Percentiles rank a stretch among this genome's conserved stretches.
These are phyloP conservation scores for Aschersonia sp. DNA, from an alignment of 2,329 filamentous ascomycete species.

Conservation along the genomic window DNA sequence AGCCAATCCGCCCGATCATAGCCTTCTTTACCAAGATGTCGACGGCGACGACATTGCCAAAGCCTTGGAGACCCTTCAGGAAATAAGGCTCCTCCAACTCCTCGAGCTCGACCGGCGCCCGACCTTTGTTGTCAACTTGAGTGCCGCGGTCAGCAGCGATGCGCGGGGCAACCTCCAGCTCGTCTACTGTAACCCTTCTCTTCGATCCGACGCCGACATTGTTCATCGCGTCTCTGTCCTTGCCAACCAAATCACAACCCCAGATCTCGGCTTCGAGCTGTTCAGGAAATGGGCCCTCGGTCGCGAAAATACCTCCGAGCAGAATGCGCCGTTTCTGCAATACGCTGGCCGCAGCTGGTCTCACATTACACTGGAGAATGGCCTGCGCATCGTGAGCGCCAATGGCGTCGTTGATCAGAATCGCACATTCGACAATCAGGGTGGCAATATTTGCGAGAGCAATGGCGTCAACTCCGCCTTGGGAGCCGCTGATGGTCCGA, in stretches of 20 bases:
- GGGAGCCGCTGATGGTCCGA: background rate
- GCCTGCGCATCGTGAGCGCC: conserved; percentile 2
- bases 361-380: conserved; percentile 1
- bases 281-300: conserved; percentile 3
- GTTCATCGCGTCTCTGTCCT: background rate
- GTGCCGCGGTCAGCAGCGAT: conserved; percentile 5
- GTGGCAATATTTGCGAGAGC: conserved; percentile 1
- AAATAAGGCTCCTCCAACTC: conserved; percentile 22
- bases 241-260: background rate
- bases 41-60: background rate
- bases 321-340: conserved; percentile 2
- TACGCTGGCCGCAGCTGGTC: conserved; percentile 4
- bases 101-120: conserved; percentile 26
- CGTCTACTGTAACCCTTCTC: conserved; percentile 20
- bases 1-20: background rate
- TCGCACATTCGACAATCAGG: background rate
- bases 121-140: conserved; percentile 20
- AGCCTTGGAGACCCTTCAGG: conserved; percentile 5
- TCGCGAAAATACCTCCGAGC: background rate
- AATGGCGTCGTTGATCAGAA: conserved; percentile 11
- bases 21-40: background rate
- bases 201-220: conserved; percentile 1
- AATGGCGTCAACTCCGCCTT: background rate
- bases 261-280: conserved; percentile 1
- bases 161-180: conserved; percentile 7